A percentile compares a stretch with the other conserved stretches of the same genome.
Conservation (phyloP, 352 stramenopile genomes). For the Globisporangium viniferum region DNA sequence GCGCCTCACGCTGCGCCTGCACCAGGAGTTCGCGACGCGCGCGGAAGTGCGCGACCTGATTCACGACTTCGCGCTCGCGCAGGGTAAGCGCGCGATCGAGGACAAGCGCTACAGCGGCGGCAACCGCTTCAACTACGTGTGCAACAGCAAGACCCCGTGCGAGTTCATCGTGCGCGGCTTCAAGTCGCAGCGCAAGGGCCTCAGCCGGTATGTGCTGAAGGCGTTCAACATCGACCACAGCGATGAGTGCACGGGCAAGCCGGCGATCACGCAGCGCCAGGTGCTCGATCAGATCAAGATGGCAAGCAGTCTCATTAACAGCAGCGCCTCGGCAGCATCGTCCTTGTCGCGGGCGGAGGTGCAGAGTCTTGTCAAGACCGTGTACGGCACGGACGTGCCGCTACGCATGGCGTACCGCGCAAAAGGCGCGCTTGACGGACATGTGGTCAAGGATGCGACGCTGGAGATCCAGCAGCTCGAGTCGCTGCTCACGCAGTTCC, state of each 20-base stretch:
- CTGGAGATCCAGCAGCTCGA: constrained; percentile 35
- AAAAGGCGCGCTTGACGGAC: background rate
- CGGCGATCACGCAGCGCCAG: constrained; percentile 35
- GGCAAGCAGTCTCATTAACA: background rate
- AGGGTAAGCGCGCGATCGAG: constrained; percentile 40
- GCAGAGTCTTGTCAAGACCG: constrained; percentile 30
- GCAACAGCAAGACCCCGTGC: constrained; percentile 38
- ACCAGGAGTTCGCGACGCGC: constrained; percentile 24
- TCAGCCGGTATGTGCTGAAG: constrained; percentile 10
- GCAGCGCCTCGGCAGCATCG: background rate
- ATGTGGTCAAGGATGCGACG: too few species aligned
- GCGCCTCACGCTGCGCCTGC: constrained; percentile 31
- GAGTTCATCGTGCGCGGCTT: constrained; percentile 31
- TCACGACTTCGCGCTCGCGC: constrained; percentile 45
- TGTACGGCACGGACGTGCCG: constrained; percentile 35
- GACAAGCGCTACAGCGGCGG: constrained; percentile 36
- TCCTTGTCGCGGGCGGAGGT: constrained; percentile 25
- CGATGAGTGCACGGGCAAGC: constrained; percentile 27
- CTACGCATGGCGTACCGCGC: constrained; percentile 27
- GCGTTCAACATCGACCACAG: constrained; percentile 35
- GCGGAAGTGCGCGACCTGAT: too few species aligned
- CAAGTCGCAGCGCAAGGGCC: too few species aligned
- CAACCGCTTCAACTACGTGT: constrained; percentile 46
- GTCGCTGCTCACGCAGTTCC: constrained; percentile 43
- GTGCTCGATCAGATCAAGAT: constrained; percentile 15